A percentile compares a stretch with the other conserved stretches of the same genome.
These are phyloP conservation scores for Linderniella brevidens DNA, from an alignment of 257 asterid species.

Conservation along the genomic window DNA sequence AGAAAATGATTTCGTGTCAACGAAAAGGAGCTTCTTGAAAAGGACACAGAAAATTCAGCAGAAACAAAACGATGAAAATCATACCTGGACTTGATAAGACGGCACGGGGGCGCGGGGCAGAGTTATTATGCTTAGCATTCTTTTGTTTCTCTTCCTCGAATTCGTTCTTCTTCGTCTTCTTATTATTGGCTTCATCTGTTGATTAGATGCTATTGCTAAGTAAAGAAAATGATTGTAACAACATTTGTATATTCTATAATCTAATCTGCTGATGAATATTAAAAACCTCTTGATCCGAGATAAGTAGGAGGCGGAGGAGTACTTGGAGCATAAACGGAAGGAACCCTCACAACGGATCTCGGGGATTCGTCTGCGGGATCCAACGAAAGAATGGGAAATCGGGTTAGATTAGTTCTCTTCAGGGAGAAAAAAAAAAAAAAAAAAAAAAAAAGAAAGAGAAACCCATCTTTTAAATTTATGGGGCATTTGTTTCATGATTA, in stretches of 20 bases:
- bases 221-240: not conserved
- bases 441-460: not conserved
- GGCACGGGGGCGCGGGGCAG: constrained; percentile 89
- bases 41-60: not conserved
- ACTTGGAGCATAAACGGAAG: constrained; percentile 24
- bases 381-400: constrained; percentile 1
- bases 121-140: constrained; percentile 29
- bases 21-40: not conserved
- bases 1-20: not conserved
- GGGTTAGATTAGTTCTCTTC: not conserved
- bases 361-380: constrained; percentile 48
- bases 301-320: constrained; percentile 38
- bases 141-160: constrained; percentile 22
- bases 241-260: too few relatives aligned
- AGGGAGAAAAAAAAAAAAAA: too few relatives aligned
- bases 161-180: constrained; percentile 19
- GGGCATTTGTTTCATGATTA: too few relatives aligned
- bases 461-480: not conserved
- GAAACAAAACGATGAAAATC: constrained; percentile 1
- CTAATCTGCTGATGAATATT: constrained; percentile 4
- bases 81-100: constrained; percentile 88
- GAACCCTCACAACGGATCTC: constrained; percentile 53
- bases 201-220: constrained; percentile 7
- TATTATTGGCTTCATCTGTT: constrained; percentile 22
- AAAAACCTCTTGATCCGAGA: constrained; percentile 32